phyloP scores from a whole-genome alignment of 768 basidiomycete genomes.

The Collybiopsis confluens region DNA sequence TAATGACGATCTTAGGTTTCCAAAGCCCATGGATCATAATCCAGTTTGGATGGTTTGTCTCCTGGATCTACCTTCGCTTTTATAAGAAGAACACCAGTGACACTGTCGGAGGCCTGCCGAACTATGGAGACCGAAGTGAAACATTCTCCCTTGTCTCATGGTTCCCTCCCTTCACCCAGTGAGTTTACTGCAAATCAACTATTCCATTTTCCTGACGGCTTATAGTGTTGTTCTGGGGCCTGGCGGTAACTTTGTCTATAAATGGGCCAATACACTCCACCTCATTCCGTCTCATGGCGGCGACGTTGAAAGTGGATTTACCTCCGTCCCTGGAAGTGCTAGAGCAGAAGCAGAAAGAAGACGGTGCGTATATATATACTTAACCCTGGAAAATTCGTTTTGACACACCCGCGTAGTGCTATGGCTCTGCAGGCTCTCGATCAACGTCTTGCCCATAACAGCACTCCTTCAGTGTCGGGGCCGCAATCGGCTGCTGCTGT shows the following conservation, averaged over 20 bases:
- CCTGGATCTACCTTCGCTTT: constrained; percentile 95
- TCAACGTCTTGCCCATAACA: constrained; percentile 75
- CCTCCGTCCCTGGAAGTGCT: constrained; percentile 77
- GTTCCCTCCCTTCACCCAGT: constrained; percentile 98
- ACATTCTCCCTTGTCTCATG: constrained; percentile 93
- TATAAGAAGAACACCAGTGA: constrained; percentile 85
- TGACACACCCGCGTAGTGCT: constrained; percentile 49
- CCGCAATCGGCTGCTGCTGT: constrained; percentile 21
- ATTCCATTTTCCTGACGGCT: constrained; percentile 1
- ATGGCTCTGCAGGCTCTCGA: constrained; percentile 97
- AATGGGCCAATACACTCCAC: constrained; percentile 61
- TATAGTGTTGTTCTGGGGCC: constrained; percentile 55
- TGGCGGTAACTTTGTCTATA: constrained; percentile 64
- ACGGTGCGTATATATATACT: constrained; percentile 50
- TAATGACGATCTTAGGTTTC: constrained; percentile 77
- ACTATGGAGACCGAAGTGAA: constrained; percentile 92
- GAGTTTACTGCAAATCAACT: constrained; percentile 26
- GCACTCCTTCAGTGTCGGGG: constrained; percentile 34
- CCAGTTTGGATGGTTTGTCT: constrained; percentile 98
- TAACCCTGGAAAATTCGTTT: constrained; percentile 5
- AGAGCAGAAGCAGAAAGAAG: constrained; percentile 95
- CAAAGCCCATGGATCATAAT: constrained; percentile 91
- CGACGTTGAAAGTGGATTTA: constrained; percentile 76
- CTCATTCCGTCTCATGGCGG: constrained; percentile 62
- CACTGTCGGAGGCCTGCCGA: constrained; percentile 52